Evolutionary conservation across 208 protist species (phyloP).

Genomic region (Porcisia hertigi): DNA sequence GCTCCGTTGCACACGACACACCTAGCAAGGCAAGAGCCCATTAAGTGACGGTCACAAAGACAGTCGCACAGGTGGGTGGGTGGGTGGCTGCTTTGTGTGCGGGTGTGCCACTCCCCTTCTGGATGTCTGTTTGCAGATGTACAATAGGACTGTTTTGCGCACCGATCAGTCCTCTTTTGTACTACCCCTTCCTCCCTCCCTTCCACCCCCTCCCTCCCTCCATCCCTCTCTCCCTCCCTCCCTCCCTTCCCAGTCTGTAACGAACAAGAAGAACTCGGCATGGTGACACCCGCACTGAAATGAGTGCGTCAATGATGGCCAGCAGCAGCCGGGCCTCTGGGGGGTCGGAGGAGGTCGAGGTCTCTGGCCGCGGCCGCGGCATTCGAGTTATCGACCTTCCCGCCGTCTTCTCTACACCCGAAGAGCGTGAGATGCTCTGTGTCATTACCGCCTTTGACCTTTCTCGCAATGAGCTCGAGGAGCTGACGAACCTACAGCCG

Average conservation of each 20-base stretch:
- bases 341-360: slow-evolving; percentile 45
- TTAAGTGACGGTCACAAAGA: not conserved
- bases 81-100: too few species aligned
- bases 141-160: not conserved
- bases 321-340: slow-evolving; percentile 27
- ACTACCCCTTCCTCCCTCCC: not conserved
- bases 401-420: slow-evolving; percentile 52
- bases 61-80: not conserved
- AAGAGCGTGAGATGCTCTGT: slow-evolving; percentile 58
- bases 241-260: not conserved
- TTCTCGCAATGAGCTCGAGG: slow-evolving; percentile 73
- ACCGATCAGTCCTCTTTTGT: not conserved
- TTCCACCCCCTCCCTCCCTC: not conserved
- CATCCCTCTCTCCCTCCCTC: not conserved
- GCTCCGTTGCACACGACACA: not conserved
- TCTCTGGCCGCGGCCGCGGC: slow-evolving; percentile 69
- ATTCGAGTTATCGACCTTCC: slow-evolving; percentile 81
- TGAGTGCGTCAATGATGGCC: slow-evolving; percentile 5
- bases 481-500: slow-evolving; percentile 53
- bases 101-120: not conserved
- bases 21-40: not conserved
- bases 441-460: slow-evolving; percentile 85
- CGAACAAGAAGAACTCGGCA: not conserved
- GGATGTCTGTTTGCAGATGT: not conserved
- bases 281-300: not conserved